phyloP scores from a whole-genome alignment of 2,329 filamentous ascomycete genomes.

The Orbilia oligospora region DNA sequence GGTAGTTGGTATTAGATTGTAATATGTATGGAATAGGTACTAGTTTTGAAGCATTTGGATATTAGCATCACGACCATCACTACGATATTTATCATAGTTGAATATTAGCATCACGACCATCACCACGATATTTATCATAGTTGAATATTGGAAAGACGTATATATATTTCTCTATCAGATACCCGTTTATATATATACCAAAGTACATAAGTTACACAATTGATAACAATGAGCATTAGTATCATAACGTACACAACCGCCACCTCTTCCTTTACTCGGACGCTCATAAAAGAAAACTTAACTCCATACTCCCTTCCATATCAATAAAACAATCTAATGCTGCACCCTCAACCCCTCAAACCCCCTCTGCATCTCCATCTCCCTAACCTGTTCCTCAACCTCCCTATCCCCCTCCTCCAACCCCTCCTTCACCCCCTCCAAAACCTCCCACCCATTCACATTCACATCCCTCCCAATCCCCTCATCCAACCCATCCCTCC shows the following conservation, averaged over 20 bases:
- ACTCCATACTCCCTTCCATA: conserved; percentile 23
- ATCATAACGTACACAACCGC: conserved; percentile 24
- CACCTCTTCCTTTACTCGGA: background rate
- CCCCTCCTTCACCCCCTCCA: conserved; percentile 3
- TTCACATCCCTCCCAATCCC: background rate
- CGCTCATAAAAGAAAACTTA: conserved; percentile 8
- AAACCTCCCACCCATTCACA: background rate
- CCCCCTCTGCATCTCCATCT: background rate
- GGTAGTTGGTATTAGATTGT: conserved; percentile 10
- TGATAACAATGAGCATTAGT: no score
- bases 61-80: no score
- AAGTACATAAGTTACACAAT: no score
- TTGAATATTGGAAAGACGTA: no score
- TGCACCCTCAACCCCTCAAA: conserved; percentile 42
- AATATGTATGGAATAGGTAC: no score
- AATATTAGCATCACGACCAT: no score
- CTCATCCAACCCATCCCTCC: conserved; percentile 60
- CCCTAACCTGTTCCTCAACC: conserved; percentile 24
- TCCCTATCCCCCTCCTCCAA: conserved; percentile 14
- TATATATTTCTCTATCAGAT: background rate
- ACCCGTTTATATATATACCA: background rate
- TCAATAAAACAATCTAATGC: conserved; percentile 11
- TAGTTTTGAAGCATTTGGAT: no score
- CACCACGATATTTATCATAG: no score
- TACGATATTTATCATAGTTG: no score